These are phyloP conservation scores for Puccinellia tenuiflora DNA, from an alignment of 176 grass and related monocot species.

Conservation along the genomic window DNA sequence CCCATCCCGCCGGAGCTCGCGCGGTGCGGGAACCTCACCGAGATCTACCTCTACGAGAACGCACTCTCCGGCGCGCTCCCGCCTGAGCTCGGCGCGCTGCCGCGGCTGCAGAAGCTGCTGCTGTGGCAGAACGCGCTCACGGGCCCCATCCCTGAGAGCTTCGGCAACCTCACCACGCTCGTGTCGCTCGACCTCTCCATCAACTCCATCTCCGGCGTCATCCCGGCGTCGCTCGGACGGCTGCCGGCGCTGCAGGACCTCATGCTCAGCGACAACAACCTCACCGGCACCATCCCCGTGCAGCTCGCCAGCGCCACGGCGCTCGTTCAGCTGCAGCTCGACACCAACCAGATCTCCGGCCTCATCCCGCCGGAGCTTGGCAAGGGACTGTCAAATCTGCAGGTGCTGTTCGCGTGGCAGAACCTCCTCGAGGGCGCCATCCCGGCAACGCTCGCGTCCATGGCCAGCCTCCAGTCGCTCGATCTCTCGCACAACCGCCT, in stretches of 20 bases:
- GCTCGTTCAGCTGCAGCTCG: conserved; percentile 78
- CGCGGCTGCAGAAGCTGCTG: conserved; percentile 68
- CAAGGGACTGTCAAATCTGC: conserved; percentile 31
- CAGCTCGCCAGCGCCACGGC: conserved; percentile 55
- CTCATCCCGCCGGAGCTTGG: conserved; percentile 70
- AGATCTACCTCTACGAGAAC: conserved; percentile 93
- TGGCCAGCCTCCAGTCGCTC: conserved; percentile 61
- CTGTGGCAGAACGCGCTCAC: conserved; percentile 95
- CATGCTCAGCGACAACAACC: conserved; percentile 97
- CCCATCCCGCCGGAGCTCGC: conserved; percentile 80
- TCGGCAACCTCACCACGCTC: conserved; percentile 62
- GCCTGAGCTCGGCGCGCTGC: conserved; percentile 44
- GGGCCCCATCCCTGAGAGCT: conserved; percentile 68
- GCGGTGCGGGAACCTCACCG: conserved; percentile 64
- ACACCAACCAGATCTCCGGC: conserved; percentile 92
- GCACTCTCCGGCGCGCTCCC: conserved; percentile 64
- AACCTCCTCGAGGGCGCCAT: conserved; percentile 84
- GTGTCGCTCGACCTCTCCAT: conserved; percentile 83
- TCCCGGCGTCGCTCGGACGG: conserved; percentile 48
- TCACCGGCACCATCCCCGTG: conserved; percentile 75
- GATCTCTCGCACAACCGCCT: conserved; percentile 93
- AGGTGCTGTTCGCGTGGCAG: conserved; percentile 87
- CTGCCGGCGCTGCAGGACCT: conserved; percentile 70
- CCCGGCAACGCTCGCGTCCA: conserved; percentile 39
- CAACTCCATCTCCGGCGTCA: conserved; percentile 80